A percentile compares a stretch with the other conserved stretches of the same genome.
Conservation (phyloP, 768 basidiomycete genomes). For the Terana coerulea region DNA sequence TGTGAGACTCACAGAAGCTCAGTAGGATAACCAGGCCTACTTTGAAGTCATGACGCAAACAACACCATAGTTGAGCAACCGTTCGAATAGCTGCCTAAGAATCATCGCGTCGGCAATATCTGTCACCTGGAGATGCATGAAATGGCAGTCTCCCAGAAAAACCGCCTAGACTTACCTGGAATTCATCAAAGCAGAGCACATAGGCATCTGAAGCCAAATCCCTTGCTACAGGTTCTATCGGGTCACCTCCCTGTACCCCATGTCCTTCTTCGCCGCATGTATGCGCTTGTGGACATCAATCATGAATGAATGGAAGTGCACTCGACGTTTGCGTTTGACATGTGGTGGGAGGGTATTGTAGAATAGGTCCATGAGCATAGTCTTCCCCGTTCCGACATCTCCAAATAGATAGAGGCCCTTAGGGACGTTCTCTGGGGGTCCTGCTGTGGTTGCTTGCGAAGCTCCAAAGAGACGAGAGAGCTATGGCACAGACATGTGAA, state of each 20-base stretch:
- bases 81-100: slow-evolving; percentile 82
- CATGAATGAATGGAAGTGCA: slow-evolving; percentile 99
- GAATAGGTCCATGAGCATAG: slow-evolving; percentile 99
- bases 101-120: slow-evolving; percentile 99
- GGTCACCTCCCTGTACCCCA: slow-evolving; percentile 73
- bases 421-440: slow-evolving; percentile 54
- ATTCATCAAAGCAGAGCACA: slow-evolving; percentile 96
- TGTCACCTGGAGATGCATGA: slow-evolving; percentile 57
- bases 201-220: slow-evolving; percentile 82
- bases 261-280: slow-evolving; percentile 73
- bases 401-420: slow-evolving; percentile 95
- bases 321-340: slow-evolving; percentile 72
- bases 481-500: slow-evolving; percentile 11
- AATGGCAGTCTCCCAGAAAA: slow-evolving; percentile 10
- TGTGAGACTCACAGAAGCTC: neutral
- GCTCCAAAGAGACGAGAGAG: slow-evolving; percentile 28
- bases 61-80: slow-evolving; percentile 83
- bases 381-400: slow-evolving; percentile 96
- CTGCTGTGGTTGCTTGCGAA: slow-evolving; percentile 14
- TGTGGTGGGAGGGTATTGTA: slow-evolving; percentile 73
- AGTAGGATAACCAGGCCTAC: slow-evolving; percentile 43
- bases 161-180: slow-evolving; percentile 63
- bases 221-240: slow-evolving; percentile 82
- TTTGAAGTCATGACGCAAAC: slow-evolving; percentile 97
- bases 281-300: slow-evolving; percentile 94